Percentiles rank a stretch among this genome's conserved stretches.
Conservation (phyloP, 192 early-diverging fungal species). For the Podila epigama region DNA sequence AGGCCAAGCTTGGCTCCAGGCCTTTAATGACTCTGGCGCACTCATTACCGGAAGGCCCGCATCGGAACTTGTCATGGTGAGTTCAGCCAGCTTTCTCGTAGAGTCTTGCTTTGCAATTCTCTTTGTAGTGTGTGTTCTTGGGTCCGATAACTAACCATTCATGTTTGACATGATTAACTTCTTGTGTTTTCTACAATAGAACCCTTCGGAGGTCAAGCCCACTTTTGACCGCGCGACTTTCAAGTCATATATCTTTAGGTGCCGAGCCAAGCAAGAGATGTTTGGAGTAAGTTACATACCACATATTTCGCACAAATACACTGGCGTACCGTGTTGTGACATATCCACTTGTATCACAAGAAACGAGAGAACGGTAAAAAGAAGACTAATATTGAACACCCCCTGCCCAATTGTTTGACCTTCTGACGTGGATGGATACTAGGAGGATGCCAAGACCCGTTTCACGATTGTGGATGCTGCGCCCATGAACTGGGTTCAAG, state of each 20-base stretch:
- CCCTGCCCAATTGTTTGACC: neutral
- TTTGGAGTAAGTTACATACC: slow-evolving; percentile 67
- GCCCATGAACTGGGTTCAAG: slow-evolving; percentile 68
- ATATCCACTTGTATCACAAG: too few species aligned
- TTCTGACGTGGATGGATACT: slow-evolving; percentile 10
- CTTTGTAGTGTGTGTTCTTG: neutral
- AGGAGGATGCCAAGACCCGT: slow-evolving; percentile 62
- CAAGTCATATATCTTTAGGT: slow-evolving; percentile 75
- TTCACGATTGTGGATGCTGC: slow-evolving; percentile 52
- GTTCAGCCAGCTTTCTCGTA: too few species aligned
- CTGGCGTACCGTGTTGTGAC: neutral
- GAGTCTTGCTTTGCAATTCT: neutral
- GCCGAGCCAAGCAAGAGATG: slow-evolving; percentile 81
- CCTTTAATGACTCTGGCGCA: slow-evolving; percentile 86
- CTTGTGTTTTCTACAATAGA: neutral
- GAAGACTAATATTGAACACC: too few species aligned
- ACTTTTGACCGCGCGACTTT: slow-evolving; percentile 69
- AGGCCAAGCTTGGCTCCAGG: slow-evolving; percentile 80
- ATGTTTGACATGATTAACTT: neutral
- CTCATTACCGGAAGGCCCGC: slow-evolving; percentile 75
- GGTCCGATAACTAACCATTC: neutral
- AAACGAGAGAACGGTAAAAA: too few species aligned
- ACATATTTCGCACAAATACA: neutral
- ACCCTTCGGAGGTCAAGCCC: slow-evolving; percentile 51
- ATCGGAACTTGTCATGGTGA: slow-evolving; percentile 60